phyloP scores from a whole-genome alignment of 2,329 filamentous ascomycete species.

The Colletotrichum tamarilloi region DNA sequence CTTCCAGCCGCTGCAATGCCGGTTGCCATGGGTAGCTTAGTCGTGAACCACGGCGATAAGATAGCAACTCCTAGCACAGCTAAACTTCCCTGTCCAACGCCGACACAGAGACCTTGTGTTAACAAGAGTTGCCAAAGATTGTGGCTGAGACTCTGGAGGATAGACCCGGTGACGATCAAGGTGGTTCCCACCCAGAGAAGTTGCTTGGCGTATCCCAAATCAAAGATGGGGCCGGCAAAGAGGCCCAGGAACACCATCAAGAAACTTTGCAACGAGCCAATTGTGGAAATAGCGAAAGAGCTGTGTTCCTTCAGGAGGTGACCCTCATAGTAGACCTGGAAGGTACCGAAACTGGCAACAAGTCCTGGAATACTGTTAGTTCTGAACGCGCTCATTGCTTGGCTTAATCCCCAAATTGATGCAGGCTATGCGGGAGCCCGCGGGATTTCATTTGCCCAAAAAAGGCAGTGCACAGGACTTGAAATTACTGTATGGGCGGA shows the following conservation, averaged over 20 bases:
- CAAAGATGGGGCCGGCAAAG: constrained; percentile 57
- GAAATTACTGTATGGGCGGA: neutral
- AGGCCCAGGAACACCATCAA: constrained; percentile 55
- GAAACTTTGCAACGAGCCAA: constrained; percentile 59
- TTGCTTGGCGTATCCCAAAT: constrained; percentile 56
- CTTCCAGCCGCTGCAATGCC: constrained; percentile 48
- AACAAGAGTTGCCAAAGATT: constrained; percentile 62
- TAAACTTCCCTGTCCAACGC: constrained; percentile 55
- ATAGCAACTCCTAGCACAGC: constrained; percentile 51
- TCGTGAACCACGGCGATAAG: constrained; percentile 47
- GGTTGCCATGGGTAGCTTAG: constrained; percentile 42
- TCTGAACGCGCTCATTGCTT: constrained; percentile 8
- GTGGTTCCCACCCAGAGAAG: constrained; percentile 53
- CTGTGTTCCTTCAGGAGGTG: constrained; percentile 37
- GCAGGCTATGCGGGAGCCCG: neutral
- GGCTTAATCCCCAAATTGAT: neutral
- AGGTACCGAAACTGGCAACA: constrained; percentile 59
- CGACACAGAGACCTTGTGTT: constrained; percentile 56
- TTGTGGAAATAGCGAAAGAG: constrained; percentile 50
- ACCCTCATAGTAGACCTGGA: constrained; percentile 62
- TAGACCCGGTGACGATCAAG: constrained; percentile 58
- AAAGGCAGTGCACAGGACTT: neutral
- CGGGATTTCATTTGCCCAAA: neutral
- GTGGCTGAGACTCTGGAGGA: constrained; percentile 54
- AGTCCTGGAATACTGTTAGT: constrained; percentile 47